Evolutionary conservation across 2,329 filamentous ascomycete genomes (phyloP), one percentile per base, ranked within the genome.

Genomic region (Orbilia ellipsospora): DNA sequence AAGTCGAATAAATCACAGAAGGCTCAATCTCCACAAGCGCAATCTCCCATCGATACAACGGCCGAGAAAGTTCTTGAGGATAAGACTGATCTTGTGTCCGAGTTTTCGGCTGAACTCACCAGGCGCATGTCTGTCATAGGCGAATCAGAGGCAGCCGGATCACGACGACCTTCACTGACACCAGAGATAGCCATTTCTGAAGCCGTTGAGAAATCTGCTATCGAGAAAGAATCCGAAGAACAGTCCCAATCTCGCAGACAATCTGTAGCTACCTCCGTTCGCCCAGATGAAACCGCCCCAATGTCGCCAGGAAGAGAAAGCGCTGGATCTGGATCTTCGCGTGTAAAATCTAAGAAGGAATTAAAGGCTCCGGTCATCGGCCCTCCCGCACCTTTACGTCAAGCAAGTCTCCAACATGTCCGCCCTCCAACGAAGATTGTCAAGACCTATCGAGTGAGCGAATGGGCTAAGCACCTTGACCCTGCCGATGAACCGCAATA

Each of bases 381-480:
- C 1, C 66, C 66, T 5, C 57, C 79, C 6, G 50, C 73, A 23
- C 73, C 73, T 26, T 45, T 77, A 10, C 66, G 66, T 44, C 73
- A 77, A 36, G 73, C 59, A 23, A 77, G 73, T 20, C 66, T 77
- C 8, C 65, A 77, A 45, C 44, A 54, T 36, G 54, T 77, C 31
- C 65, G 61, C n/a, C 73, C 73, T 12, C 73, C 73, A 40, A 95
- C 93, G 0, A 90, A 88, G 75, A 87, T 96, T 7, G 90, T 93
- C 1, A 85, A 92, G 81, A 92, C 91, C 0, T 96, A 95, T 80
- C 88, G 94, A 69, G 97, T 93, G 1, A 96, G 96, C 78, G 94
- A 98, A 83, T 98, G 94, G 94, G 93, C 93, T 0, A 97, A 97
- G 81, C 93, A 97, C 81, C 85, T 97, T 10, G 89, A 89, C 77